These are phyloP conservation scores for Oldenlandia corymbosa DNA, from an alignment of 257 asterid species.

Conservation along the genomic window DNA sequence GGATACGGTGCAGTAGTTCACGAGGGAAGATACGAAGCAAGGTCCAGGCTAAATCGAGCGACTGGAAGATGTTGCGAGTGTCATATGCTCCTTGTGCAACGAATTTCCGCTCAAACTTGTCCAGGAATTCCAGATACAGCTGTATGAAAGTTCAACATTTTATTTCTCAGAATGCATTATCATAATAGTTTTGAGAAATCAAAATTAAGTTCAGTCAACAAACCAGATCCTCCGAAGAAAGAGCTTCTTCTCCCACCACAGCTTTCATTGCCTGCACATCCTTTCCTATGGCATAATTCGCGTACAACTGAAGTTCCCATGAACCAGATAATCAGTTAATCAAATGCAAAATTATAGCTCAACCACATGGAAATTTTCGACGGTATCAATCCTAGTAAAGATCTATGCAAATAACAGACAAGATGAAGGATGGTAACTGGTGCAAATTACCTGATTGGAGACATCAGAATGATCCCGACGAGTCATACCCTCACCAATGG, in stretches of 20 bases:
- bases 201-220: slow-evolving; percentile 6
- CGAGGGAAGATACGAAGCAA: slow-evolving; percentile 95
- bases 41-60: slow-evolving; percentile 97
- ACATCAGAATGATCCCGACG: slow-evolving; percentile 95
- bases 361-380: not conserved
- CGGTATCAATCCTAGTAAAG: no score
- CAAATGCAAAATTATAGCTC: not conserved
- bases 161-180: no score
- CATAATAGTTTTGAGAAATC: no score
- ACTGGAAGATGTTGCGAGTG: slow-evolving; percentile 61
- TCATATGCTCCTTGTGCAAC: slow-evolving; percentile 52
- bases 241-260: slow-evolving; percentile 57
- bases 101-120: slow-evolving; percentile 54
- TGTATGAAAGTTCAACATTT: no score
- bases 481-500: slow-evolving; percentile 99
- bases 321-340: not conserved
- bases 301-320: slow-evolving; percentile 29
- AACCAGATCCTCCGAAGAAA: slow-evolving; percentile 51
- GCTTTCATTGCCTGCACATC: slow-evolving; percentile 57
- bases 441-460: slow-evolving; percentile 71
- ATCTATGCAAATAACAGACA: not conserved
- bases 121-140: slow-evolving; percentile 48
- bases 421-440: not conserved
- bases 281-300: slow-evolving; percentile 49
- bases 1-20: slow-evolving; percentile 96